Base-by-base conservation (phyloP, 1,284 basidiomycete species). In the Schizophyllum amplum region DNA sequence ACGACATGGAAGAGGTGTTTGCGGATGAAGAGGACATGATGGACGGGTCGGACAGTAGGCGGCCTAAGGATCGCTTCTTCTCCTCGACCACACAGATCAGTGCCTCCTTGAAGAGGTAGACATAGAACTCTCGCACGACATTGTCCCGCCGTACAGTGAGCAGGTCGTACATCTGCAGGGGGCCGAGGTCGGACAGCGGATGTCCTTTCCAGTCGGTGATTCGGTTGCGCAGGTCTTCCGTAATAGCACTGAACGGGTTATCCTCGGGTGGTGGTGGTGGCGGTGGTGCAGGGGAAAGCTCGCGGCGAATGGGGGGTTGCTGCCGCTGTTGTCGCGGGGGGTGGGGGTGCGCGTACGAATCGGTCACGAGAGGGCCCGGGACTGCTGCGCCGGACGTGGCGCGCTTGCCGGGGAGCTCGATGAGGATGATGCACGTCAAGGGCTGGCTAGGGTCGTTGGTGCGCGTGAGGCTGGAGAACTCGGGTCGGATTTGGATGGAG, bases 31-130 rank as follows among this genome's bases (percentile, higher is more conserved):
- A 65, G 58, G 82, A 78, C 49, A 77, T 79, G 24, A 76, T 74
- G 1, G 78, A 77, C 4, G 81, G 78, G 50, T 77, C 81, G 26
- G 83, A 81, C 2, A 91, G 73, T 52, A 92, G 76, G 52, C 90
- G 79, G 4, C 85, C 85, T 1, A 92, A 75, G 1, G 85, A 79
- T 22, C 87, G 85, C 66, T 92, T 94, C 75, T 88, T 90, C 72
- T 98, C 95, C 69, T 98, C 96, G 22, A 91, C 84, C 15, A 98
- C 92, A 70, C 95, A 99, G 60, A 98, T 93, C 59, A 99, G 87
- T 9, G 96, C 96, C 68, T 98, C 92, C 66, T 89, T 87, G 82
- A 98, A 98, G 47, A 99, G 82, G 72, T 98, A 98, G 58, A 98
- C 92, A 68, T 88, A 92, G 70, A 96, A 95, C 68, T 96, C 92